A percentile compares a stretch with the other conserved stretches of the same genome.
These are phyloP conservation scores for Pseudocercospora pini-densiflorae DNA, from an alignment of 2,329 filamentous ascomycete genomes.

Conservation along the genomic window DNA sequence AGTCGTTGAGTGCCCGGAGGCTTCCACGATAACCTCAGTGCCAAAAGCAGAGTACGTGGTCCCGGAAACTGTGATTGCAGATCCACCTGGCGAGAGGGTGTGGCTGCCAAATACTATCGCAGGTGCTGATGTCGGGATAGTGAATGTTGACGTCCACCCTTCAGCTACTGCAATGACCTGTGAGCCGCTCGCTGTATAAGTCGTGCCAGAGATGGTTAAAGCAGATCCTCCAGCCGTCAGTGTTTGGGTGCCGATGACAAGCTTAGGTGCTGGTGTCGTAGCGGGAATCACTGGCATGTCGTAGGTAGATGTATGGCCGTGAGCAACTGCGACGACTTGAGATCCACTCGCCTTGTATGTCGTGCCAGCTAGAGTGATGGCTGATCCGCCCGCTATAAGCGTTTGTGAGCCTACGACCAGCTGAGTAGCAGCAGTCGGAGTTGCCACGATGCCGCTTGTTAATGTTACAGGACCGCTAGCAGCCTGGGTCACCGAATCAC, in stretches of 20 bases:
- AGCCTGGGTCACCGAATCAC: neutral
- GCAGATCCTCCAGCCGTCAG: neutral
- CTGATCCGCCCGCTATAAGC: conserved; percentile 24
- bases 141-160: neutral
- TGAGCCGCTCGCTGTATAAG: conserved; percentile 11
- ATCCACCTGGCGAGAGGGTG: neutral
- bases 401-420: conserved; percentile 16
- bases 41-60: conserved; percentile 23
- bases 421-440: conserved; percentile 13
- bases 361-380: conserved; percentile 19
- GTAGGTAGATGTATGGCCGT: conserved; percentile 7
- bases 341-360: conserved; percentile 20
- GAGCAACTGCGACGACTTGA: conserved; percentile 11
- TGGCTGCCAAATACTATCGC: neutral
- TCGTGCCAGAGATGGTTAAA: conserved; percentile 3
- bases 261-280: neutral
- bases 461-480: conserved; percentile 11
- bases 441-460: conserved; percentile 17
- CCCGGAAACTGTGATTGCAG: conserved; percentile 9
- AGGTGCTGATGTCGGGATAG: neutral
- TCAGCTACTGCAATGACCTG: conserved; percentile 13
- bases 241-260: neutral
- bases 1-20: neutral
- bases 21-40: conserved; percentile 12
- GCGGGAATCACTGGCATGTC: neutral